Conservation (phyloP, 1,284 basidiomycete species). For the Farysia itapuensis region DNA sequence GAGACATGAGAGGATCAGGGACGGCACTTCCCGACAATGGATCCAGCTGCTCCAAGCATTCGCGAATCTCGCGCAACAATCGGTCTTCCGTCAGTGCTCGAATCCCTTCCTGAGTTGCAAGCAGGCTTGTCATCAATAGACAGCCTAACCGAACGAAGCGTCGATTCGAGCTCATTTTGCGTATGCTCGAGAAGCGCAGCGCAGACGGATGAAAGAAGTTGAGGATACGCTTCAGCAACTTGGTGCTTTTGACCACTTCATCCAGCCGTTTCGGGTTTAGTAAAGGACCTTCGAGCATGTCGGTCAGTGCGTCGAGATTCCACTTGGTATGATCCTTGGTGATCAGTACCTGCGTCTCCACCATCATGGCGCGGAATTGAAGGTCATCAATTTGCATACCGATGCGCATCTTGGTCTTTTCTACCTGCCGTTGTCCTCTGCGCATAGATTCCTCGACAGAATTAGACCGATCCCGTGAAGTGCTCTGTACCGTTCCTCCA, state of each 20-base stretch:
- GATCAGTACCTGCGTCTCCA: slow-evolving; percentile 70
- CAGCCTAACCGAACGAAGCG: slow-evolving; percentile 62
- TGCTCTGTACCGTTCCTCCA: slow-evolving; percentile 8
- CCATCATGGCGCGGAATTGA: slow-evolving; percentile 55
- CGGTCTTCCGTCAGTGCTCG: slow-evolving; percentile 84
- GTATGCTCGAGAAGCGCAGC: slow-evolving; percentile 76
- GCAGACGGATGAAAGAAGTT: slow-evolving; percentile 89
- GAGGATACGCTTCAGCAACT: slow-evolving; percentile 83
- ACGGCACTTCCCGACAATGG: slow-evolving; percentile 65
- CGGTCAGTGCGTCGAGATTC: slow-evolving; percentile 85
- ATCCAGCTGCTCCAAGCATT: slow-evolving; percentile 87
- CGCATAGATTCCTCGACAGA: slow-evolving; percentile 82
- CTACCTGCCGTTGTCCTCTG: slow-evolving; percentile 70
- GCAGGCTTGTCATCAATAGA: slow-evolving; percentile 76
- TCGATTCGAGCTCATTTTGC: slow-evolving; percentile 67
- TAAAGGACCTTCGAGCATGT: slow-evolving; percentile 87
- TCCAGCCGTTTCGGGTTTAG: slow-evolving; percentile 90
- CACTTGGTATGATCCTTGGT: slow-evolving; percentile 89
- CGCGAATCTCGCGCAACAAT: slow-evolving; percentile 79
- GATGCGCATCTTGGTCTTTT: slow-evolving; percentile 82
- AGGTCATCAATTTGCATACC: slow-evolving; percentile 69
- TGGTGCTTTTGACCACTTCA: slow-evolving; percentile 86
- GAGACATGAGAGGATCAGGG: slow-evolving; percentile 77
- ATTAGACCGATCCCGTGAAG: slow-evolving; percentile 68
- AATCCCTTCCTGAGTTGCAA: slow-evolving; percentile 79